phyloP scores from a whole-genome alignment of 345 rosid species.

The Boechera stricta region DNA sequence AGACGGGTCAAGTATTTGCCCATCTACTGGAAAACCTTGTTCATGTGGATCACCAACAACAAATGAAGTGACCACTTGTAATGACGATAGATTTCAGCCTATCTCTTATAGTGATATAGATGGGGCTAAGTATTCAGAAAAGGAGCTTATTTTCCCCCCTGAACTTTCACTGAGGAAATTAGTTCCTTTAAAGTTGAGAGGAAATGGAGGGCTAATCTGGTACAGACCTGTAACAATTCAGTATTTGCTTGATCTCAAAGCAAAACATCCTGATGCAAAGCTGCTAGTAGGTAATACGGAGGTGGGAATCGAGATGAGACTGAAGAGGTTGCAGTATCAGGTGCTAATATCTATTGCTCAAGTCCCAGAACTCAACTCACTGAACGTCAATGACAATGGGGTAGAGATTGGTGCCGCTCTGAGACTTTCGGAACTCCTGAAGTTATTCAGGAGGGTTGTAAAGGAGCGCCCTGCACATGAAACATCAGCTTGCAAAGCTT shows the following conservation, averaged over 20 bases:
- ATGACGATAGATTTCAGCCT: conserved; percentile 48
- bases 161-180: conserved; percentile 73
- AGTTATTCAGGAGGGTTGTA: conserved; percentile 56
- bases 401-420: conserved; percentile 84
- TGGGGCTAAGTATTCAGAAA: conserved; percentile 71
- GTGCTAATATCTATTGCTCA: conserved; percentile 41
- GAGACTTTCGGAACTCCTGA: conserved; percentile 69
- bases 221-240: conserved; percentile 68
- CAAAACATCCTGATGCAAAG: conserved; percentile 71
- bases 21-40: conserved; percentile 93
- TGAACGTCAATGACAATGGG: conserved; percentile 50
- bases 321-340: conserved; percentile 75
- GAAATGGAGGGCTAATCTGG: conserved; percentile 82
- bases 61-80: conserved; percentile 44
- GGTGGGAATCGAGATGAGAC: conserved; percentile 92
- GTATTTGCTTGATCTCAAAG: conserved; percentile 68
- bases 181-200: conserved; percentile 64
- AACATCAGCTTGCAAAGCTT: conserved; percentile 79
- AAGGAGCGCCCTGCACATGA: conserved; percentile 60
- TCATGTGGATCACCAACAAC: conserved; percentile 61
- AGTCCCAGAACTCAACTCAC: conserved; percentile 55
- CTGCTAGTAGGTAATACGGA: conserved; percentile 85
- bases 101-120: conserved; percentile 72
- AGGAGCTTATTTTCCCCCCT: conserved; percentile 90
- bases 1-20: conserved; percentile 74